Evolutionary conservation across 441 rosid species (phyloP), one percentile per base, ranked within the genome.

Genomic region (Eruca vesicaria): DNA sequence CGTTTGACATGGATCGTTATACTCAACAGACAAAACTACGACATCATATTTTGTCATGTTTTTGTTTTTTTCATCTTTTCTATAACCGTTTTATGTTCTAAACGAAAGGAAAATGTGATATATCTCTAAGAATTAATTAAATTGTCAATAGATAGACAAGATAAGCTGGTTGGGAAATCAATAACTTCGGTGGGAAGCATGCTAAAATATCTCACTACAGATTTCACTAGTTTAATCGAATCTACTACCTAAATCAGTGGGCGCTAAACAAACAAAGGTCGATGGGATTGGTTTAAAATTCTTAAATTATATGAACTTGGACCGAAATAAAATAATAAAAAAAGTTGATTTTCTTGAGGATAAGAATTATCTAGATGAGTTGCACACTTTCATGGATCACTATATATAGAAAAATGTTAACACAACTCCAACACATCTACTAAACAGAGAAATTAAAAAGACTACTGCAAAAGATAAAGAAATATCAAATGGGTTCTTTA

Each of bases 401-500:
- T 79, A 79, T 79, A 79, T 71, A 63, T 63, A 56, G 3, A 28
- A 35, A 43, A 1, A 53, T 66, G 57, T 38, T 14, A 28, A 21
- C 38, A 59, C 15, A 0, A n/a, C 11, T 1, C 12, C 6, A 26
- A 9, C 11, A 21, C 5, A 31, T 16, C 35, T 55, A 41, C 31
- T 56, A 1, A 63, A 52, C 32, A 52, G 1, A 67, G 7, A 55
- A 60, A 16, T 0, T 20, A 21, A 28, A 19, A 45, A 0, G n/a
- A n/a, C n/a, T n/a, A n/a, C n/a, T n/a, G n/a, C n/a, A 23, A 63
- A 55, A 28, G 7, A 18, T 2, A 28, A 52, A 35, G 5, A 74
- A 88, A n/a, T n/a, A n/a, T n/a, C 63, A 29, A 75, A 94, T 94
- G 97, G 98, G 98, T 76, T 94, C 97, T 78, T 75, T 94, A 82